Base-by-base conservation (phyloP, 495 filamentous ascomycete genomes). In the Aspergillus baeticus region DNA sequence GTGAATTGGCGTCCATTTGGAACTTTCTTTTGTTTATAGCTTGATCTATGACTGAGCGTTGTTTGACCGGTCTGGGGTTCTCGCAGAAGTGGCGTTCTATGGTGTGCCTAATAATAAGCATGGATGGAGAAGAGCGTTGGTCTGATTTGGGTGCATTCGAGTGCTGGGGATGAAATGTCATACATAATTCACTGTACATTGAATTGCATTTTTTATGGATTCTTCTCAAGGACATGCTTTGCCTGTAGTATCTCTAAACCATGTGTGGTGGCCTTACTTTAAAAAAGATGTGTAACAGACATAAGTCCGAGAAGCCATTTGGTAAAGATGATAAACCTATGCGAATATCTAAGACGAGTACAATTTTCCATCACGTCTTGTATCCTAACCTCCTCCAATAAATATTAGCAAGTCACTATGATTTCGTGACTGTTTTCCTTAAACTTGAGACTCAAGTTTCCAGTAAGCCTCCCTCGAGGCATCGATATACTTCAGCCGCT, bases 291-390 rank as follows among this genome's bases (percentile, higher is more conserved):
- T 44, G 10, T 45, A 38, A 13, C 10, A 55, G 22, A 18, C 48
- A 41, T 10, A 44, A 29, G 17, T 35, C 13, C 23, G 14, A 34
- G 22, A 39, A 6, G 51, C n/a, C 35, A 42, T 20, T 52, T 39
- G 37, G 37, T 63, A 54, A 55, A 46, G 50, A 53, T 63, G 57
- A 43, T 54, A 59, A 65, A 52, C 21, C 29, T 50, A 57, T 69
- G 66, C 61, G 59, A 59, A 50, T 58, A 65, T 65, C 62, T 65
- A 64, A 62, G 52, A 49, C 51, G 46, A 62, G 63, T 50, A 58
- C 47, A 58, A 62, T 58, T 63, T 63, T 62, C 52, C 47, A 44
- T 26, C 44, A 51, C 39, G 37, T 58, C 39, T 54, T 46, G 22
- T 46, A 48, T 52, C 35, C 42, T 49, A 60, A 43, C 29, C 35